These are phyloP conservation scores for Diplodia seriata DNA, from an alignment of 2,329 filamentous ascomycete genomes.

Conservation along the genomic window DNA sequence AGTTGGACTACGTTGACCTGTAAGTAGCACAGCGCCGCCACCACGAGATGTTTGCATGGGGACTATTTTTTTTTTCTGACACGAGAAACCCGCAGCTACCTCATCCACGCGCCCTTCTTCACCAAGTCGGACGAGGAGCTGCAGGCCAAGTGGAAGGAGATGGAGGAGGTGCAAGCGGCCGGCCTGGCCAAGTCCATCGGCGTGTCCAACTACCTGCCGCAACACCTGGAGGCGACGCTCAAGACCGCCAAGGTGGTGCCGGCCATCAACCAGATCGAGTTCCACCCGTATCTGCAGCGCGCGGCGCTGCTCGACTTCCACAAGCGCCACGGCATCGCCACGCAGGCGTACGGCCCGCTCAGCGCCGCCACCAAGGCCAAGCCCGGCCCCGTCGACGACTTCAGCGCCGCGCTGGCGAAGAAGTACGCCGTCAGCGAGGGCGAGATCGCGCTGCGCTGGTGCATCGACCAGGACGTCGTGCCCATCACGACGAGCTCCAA, in stretches of 20 bases:
- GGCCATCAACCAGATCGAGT: constrained; percentile 72
- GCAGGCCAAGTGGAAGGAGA: constrained; percentile 64
- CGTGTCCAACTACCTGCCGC: constrained; percentile 64
- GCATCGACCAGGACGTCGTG: constrained; percentile 65
- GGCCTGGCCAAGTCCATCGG: constrained; percentile 68
- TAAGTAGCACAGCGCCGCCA: constrained; percentile 43
- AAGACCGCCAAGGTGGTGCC: constrained; percentile 63
- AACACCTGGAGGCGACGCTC: constrained; percentile 62
- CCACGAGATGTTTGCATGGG: too few species aligned
- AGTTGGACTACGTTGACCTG: constrained; percentile 68
- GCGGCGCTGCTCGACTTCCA: constrained; percentile 62
- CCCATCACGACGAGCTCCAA: constrained; percentile 67
- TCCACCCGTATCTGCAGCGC: constrained; percentile 72
- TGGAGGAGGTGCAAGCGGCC: constrained; percentile 64
- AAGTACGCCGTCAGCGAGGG: constrained; percentile 67
- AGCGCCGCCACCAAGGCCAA: constrained; percentile 61
- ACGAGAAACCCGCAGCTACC: constrained; percentile 49
- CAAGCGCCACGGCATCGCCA: constrained; percentile 57
- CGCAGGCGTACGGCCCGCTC: constrained; percentile 55
- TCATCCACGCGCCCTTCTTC: constrained; percentile 69
- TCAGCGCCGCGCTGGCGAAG: constrained; percentile 60
- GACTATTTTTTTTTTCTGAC: constrained; percentile 2
- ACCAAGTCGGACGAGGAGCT: constrained; percentile 61
- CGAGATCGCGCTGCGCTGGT: constrained; percentile 66
- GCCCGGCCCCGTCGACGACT: constrained; percentile 62